Evolutionary conservation across 768 basidiomycete genomes (phyloP).

Genomic region (Favolaschia claudopus): DNA sequence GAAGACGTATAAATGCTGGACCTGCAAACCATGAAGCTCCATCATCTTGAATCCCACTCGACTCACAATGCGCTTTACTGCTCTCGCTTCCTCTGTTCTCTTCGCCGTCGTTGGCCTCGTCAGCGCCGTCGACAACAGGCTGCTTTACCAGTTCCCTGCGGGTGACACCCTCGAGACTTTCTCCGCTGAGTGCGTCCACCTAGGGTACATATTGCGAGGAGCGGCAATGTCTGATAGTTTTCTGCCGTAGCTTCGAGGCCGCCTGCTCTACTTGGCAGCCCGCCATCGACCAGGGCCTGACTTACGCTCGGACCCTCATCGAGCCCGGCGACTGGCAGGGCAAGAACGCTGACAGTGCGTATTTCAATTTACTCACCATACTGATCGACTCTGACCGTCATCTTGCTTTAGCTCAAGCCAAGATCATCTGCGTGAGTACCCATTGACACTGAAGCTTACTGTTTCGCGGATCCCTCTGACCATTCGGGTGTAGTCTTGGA

Average conservation of each 20-base stretch:
- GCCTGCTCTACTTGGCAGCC: conserved; percentile 6
- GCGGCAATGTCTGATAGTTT: not conserved
- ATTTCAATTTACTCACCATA: too few species aligned
- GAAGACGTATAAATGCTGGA: too few species aligned
- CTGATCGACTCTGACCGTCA: not conserved
- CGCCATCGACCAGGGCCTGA: conserved; percentile 2
- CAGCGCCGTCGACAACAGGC: conserved; percentile 2
- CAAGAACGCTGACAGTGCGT: conserved; percentile 10
- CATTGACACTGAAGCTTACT: not conserved
- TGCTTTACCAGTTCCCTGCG: conserved; percentile 8
- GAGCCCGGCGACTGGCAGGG: conserved; percentile 9
- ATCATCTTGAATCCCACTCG: too few species aligned
- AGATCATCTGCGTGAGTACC: not conserved
- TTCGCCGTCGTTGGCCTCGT: conserved; percentile 10
- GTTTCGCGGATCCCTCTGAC: not conserved
- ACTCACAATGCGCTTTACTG: too few species aligned
- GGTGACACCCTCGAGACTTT: conserved; percentile 1
- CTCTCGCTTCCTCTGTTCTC: too few species aligned
- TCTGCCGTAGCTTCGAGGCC: not conserved
- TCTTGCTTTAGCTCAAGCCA: not conserved
- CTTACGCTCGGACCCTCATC: not conserved
- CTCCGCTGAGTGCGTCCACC: conserved; percentile 1
- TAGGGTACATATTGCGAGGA: too few species aligned
- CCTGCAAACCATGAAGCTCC: too few species aligned
- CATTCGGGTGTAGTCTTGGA: not conserved